Evolutionary conservation across 345 rosid species (phyloP), one percentile per base, ranked within the genome.

Genomic region (Geranium rotundifolium): DNA sequence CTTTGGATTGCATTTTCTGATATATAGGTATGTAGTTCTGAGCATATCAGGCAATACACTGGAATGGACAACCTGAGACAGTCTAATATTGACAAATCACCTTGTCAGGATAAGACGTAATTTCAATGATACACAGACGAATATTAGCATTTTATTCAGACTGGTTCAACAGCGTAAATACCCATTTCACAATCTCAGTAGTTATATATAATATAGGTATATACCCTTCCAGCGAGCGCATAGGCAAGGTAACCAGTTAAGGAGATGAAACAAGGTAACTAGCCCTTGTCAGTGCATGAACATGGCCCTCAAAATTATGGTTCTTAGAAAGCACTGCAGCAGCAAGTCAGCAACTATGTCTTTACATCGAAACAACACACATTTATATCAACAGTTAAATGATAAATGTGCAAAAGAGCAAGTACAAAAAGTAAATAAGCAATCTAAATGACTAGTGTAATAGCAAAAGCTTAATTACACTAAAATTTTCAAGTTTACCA

Each of bases 211-310:
- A 23, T 23, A 23, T 1, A 23, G 27, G 27, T 62, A 52, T 65
- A 64, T 73, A 80, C 87, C 55, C 88, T 88, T 77, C 96, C 93
- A 50, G 93, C 88, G 67, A 90, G 96, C 29, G 96, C 88, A 75
- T 88, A 23, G 27, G 27, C 27, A 23, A 90, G 31, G 91, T 93
- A 73, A 90, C 96, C 74, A 88, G 96, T 69, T 81, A 61, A 54
- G 96, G 96, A 46, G 97, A 95, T 37, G 96, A 88, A 62, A 95
- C 89, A 65, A 88, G 96, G 72, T 84, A 91, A 72, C 88, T 88
- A 17, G 97, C 95, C 76, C 96, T 80, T 5, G 88, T 88, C 68
- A 76, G 72, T 54, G 96, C 81, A 75, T 88, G 97, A 65, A 84
- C 88, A 65, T 88, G 88, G 0, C 97, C 96, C 72, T 91, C 97